phyloP scores from a whole-genome alignment of 441 rosid genomes.

The Croton laevigatus region DNA sequence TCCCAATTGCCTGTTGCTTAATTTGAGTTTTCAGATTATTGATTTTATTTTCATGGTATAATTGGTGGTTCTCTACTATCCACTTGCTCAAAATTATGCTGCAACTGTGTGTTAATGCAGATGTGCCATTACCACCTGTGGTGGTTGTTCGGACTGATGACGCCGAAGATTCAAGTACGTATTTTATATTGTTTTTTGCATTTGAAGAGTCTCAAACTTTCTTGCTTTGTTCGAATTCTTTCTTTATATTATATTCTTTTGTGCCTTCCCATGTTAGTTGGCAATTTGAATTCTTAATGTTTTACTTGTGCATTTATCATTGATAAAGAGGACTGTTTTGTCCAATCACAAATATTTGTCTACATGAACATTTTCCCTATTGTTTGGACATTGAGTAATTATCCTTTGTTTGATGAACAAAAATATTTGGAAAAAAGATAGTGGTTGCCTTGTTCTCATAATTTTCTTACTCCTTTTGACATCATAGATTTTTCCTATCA shows the following conservation, averaged over 20 bases:
- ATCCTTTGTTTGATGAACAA: not conserved
- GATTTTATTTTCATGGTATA: not conserved
- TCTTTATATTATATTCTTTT: not conserved
- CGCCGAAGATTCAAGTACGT: slow-evolving; percentile 77
- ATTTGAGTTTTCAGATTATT: not conserved
- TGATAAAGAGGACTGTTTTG: not conserved
- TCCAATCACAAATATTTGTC: not conserved
- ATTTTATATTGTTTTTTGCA: not conserved
- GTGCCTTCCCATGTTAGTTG: not conserved
- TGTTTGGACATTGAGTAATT: not conserved
- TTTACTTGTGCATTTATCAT: not conserved
- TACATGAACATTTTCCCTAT: not conserved
- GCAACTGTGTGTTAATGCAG: slow-evolving; percentile 38
- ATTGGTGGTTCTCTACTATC: not conserved
- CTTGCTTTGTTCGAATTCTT: not conserved
- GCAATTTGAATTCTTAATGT: too few species aligned
- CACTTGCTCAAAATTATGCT: slow-evolving; percentile 5
- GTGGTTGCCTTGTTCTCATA: not conserved
- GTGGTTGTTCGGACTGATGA: slow-evolving; percentile 75
- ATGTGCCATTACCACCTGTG: slow-evolving; percentile 76
- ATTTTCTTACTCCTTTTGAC: not conserved
- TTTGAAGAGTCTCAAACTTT: not conserved
- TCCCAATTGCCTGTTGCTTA: not conserved
- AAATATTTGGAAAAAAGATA: not conserved
- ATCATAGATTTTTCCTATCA: not conserved